Percentiles rank a stretch among this genome's conserved stretches.
phyloP scores from a whole-genome alignment of 2,329 filamentous ascomycete genomes.

The Nigrograna mackinnonii region DNA sequence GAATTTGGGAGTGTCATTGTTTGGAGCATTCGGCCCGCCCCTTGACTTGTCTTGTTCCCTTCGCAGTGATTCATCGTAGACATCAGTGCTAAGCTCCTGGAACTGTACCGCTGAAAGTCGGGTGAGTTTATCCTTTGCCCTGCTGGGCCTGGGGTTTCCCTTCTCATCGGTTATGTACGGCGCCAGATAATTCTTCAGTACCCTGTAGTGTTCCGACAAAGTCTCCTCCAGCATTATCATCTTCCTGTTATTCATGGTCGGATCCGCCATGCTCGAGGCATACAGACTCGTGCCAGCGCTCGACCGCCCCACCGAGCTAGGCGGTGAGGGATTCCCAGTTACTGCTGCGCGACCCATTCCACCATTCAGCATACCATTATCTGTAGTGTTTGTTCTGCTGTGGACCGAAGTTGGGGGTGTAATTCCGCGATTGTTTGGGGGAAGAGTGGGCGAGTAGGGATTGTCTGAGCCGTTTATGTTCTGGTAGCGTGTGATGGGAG shows the following conservation, averaged over 20 bases:
- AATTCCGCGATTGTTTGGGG: constrained; percentile 33
- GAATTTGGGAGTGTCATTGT: constrained; percentile 56
- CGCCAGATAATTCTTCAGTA: constrained; percentile 76
- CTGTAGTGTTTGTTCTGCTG: constrained; percentile 41
- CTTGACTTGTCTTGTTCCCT: constrained; percentile 68
- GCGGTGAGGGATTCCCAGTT: constrained; percentile 73
- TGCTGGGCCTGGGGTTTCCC: constrained; percentile 75
- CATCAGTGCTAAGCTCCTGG: constrained; percentile 95
- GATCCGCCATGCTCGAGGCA: constrained; percentile 57
- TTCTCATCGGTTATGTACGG: constrained; percentile 74
- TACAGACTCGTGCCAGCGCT: constrained; percentile 77
- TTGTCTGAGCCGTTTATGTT: constrained; percentile 38
- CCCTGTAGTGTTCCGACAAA: constrained; percentile 78
- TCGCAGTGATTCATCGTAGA: constrained; percentile 91
- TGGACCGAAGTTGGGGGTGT: constrained; percentile 42
- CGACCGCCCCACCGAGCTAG: constrained; percentile 83
- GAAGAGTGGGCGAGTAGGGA: constrained; percentile 41
- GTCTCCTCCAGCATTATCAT: constrained; percentile 66
- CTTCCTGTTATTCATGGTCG: constrained; percentile 61
- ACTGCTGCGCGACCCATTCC: constrained; percentile 49
- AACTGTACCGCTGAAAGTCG: constrained; percentile 91
- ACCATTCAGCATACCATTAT: constrained; percentile 58
- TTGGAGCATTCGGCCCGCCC: constrained; percentile 52
- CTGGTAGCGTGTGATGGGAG: constrained; percentile 43
- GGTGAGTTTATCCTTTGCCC: constrained; percentile 91